Evolutionary conservation across 164 flowering plant genomes (phyloP).

Genomic region (Kalanchoe fedtschenkoi): DNA sequence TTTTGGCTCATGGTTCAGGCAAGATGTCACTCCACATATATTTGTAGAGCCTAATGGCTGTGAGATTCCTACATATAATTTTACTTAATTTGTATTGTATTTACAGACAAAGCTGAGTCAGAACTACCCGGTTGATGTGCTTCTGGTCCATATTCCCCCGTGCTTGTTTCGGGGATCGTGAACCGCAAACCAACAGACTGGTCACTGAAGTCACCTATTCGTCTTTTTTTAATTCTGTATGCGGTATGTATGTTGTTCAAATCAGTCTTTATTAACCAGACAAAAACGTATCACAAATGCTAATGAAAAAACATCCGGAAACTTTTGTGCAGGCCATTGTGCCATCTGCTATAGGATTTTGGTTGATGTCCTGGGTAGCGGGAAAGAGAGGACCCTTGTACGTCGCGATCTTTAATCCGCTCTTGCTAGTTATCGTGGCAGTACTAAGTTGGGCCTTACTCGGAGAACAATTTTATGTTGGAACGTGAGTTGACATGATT

Average conservation of each 20-base stretch:
- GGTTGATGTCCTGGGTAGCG: constrained; percentile 54
- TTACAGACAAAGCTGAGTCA: constrained; percentile 19
- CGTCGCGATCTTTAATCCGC: constrained; percentile 69
- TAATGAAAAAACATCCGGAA: too few relatives aligned
- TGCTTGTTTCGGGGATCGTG: constrained; percentile 7
- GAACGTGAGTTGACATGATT: constrained; percentile 41
- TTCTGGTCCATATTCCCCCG: constrained; percentile 27
- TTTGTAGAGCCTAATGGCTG: not conserved
- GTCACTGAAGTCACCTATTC: constrained; percentile 17
- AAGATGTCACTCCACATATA: not conserved
- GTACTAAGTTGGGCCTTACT: constrained; percentile 56
- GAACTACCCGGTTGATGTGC: constrained; percentile 27
- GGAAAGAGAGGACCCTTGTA: constrained; percentile 63
- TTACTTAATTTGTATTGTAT: not conserved
- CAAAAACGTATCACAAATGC: not conserved
- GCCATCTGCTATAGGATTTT: constrained; percentile 47
- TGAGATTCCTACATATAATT: not conserved
- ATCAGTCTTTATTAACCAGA: not conserved
- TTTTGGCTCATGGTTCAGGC: constrained; percentile 70
- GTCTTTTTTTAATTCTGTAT: constrained; percentile 20
- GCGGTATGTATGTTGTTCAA: constrained; percentile 17
- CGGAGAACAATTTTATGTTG: constrained; percentile 44
- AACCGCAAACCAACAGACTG: constrained; percentile 17
- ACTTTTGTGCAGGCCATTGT: constrained; percentile 35
- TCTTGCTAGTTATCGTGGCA: constrained; percentile 60